phyloP scores from a whole-genome alignment of 129 eudicot species.

The Pittosporum tobira region DNA sequence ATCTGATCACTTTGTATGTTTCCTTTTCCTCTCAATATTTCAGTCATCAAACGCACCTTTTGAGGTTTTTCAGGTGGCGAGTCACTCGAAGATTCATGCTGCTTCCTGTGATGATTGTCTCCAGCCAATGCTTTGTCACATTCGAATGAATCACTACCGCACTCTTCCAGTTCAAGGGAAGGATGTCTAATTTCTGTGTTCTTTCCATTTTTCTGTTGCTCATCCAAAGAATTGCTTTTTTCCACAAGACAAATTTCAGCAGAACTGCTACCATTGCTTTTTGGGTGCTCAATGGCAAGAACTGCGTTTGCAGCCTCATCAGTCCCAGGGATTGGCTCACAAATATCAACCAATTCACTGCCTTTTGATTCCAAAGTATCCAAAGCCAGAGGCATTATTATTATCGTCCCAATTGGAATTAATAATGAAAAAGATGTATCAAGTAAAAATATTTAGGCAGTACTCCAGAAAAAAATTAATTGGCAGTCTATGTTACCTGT shows the following conservation, averaged over 20 bases:
- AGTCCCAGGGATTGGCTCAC: constrained; percentile 1
- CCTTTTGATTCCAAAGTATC: constrained; percentile 8
- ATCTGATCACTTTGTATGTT: constrained; percentile 16
- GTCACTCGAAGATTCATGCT: constrained; percentile 27
- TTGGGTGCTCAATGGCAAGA: constrained; percentile 5
- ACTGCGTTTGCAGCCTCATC: constrained; percentile 5
- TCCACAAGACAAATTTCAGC: neutral
- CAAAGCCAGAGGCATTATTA: neutral
- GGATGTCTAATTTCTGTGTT: neutral
- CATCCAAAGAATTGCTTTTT: neutral
- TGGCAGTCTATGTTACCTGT: constrained; percentile 20
- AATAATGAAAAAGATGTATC: neutral
- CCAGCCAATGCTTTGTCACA: constrained; percentile 11
- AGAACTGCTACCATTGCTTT: neutral
- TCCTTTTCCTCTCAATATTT: constrained; percentile 36
- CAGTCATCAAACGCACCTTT: constrained; percentile 59
- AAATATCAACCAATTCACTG: constrained; percentile 2
- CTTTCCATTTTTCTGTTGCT: constrained; percentile 15
- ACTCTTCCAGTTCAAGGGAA: constrained; percentile 14
- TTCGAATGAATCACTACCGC: constrained; percentile 12
- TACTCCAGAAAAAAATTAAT: neutral
- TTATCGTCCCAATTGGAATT: neutral
- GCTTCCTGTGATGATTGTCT: constrained; percentile 10
- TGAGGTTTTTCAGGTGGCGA: constrained; percentile 34
- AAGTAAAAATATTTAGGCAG: neutral